Conservation (phyloP, 225 moss, liverwort and hornwort genomes). For the Physcomitrellopsis africana region DNA sequence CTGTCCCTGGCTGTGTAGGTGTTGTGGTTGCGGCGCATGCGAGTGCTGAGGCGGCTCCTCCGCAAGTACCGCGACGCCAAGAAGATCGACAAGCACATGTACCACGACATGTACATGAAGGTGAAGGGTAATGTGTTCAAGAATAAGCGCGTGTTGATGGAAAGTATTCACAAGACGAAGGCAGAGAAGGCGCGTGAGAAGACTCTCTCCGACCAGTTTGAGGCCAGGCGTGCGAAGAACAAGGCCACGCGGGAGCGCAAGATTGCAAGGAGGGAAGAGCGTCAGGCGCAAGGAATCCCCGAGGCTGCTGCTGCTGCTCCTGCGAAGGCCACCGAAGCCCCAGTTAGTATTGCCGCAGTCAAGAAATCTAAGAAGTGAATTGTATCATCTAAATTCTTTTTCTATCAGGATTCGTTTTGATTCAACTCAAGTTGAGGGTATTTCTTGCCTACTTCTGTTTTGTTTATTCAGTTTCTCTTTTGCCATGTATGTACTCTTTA, state of each 20-base stretch:
- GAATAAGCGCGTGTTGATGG: slow-evolving; percentile 79
- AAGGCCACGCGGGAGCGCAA: slow-evolving; percentile 32
- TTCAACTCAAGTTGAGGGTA: no score
- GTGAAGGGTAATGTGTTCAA: slow-evolving; percentile 87
- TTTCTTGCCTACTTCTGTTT: no score
- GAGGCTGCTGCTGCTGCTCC: neutral
- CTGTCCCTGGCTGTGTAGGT: neutral
- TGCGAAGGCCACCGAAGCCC: neutral
- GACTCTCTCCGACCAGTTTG: slow-evolving; percentile 61
- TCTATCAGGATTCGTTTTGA: no score
- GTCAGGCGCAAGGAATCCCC: no score
- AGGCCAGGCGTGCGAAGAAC: slow-evolving; percentile 71
- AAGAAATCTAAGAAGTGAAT: slow-evolving; percentile 35
- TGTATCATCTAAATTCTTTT: no score
- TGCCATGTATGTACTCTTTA: no score
- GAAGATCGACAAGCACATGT: slow-evolving; percentile 85
- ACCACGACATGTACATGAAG: slow-evolving; percentile 96
- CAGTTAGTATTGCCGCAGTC: neutral
- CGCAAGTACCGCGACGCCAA: slow-evolving; percentile 71
- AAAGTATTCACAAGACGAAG: slow-evolving; percentile 78
- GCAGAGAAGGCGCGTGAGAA: slow-evolving; percentile 74
- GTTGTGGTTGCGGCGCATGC: slow-evolving; percentile 64
- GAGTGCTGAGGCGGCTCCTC: slow-evolving; percentile 62
- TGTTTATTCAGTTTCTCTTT: no score
- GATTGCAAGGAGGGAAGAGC: no score